These are phyloP conservation scores for Penicillium brevicompactum DNA, from an alignment of 2,329 filamentous ascomycete genomes.

Conservation along the genomic window DNA sequence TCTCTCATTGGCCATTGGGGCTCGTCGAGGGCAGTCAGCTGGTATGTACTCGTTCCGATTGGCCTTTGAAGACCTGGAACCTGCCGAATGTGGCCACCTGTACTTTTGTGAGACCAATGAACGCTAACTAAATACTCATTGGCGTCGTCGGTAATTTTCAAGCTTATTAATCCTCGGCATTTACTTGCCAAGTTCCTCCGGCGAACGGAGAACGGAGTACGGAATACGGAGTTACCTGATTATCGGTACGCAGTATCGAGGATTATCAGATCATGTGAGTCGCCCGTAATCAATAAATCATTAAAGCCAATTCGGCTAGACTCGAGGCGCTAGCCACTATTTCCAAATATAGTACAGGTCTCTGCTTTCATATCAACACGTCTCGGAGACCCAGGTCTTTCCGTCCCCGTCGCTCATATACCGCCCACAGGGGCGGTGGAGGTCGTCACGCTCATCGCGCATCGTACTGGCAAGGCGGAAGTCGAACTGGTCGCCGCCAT, in stretches of 20 bases:
- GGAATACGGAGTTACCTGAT: not conserved
- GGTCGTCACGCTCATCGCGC: not conserved
- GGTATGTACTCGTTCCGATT: constrained; percentile 25
- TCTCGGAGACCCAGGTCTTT: not conserved
- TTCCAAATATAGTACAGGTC: constrained; percentile 13
- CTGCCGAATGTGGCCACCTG: constrained; percentile 13
- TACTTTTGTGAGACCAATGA: constrained; percentile 1
- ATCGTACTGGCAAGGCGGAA: constrained; percentile 13
- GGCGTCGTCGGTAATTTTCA: not conserved
- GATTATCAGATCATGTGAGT: constrained; percentile 6
- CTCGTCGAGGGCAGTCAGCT: constrained; percentile 14
- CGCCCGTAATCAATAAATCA: constrained; percentile 4
- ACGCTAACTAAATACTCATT: not conserved
- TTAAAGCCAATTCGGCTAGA: constrained; percentile 3
- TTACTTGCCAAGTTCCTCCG: not conserved
- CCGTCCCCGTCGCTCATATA: not conserved
- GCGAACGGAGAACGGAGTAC: not conserved
- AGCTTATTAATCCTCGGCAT: not conserved
- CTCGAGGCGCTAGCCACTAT: not conserved
- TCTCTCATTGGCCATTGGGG: constrained; percentile 22
- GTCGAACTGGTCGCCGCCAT: not conserved
- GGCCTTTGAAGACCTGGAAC: constrained; percentile 7
- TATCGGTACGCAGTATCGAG: not conserved
- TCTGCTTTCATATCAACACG: constrained; percentile 7
- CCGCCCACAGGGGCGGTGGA: constrained; percentile 3